These are phyloP conservation scores for Kalanchoe fedtschenkoi DNA, from an alignment of 164 flowering plant genomes.

Conservation along the genomic window DNA sequence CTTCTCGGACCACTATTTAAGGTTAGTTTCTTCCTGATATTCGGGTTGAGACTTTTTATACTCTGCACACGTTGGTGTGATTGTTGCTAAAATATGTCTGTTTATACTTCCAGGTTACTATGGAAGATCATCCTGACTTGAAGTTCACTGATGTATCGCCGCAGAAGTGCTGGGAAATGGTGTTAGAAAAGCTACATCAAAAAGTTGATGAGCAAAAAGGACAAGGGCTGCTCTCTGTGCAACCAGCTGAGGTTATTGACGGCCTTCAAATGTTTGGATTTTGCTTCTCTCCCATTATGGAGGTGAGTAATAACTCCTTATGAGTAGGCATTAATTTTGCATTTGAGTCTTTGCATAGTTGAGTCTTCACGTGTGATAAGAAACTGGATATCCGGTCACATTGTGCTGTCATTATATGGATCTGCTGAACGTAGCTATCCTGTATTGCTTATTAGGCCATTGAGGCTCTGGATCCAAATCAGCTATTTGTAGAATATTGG, in stretches of 20 bases:
- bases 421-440: too few relatives aligned
- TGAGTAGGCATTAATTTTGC: not conserved
- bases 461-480: conserved; percentile 62
- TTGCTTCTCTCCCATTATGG: conserved; percentile 36
- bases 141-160: conserved; percentile 35
- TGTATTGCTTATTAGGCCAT: conserved; percentile 53
- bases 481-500: conserved; percentile 61
- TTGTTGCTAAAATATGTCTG: not conserved
- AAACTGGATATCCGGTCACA: not conserved
- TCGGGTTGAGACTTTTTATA: not conserved
- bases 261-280: conserved; percentile 85
- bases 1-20: conserved; percentile 69
- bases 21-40: conserved; percentile 23
- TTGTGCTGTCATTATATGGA: conserved; percentile 6
- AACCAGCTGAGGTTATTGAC: conserved; percentile 22
- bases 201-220: conserved; percentile 27
- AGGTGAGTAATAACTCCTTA: conserved; percentile 28
- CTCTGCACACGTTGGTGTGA: too few relatives aligned
- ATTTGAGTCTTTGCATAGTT: not conserved
- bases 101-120: conserved; percentile 30
- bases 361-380: not conserved
- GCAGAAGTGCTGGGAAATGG: conserved; percentile 71
- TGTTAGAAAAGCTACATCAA: conserved; percentile 33
- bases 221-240: conserved; percentile 18
- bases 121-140: conserved; percentile 45